Conservation (phyloP, 129 eudicot genomes). For the Lonicera japonica region DNA sequence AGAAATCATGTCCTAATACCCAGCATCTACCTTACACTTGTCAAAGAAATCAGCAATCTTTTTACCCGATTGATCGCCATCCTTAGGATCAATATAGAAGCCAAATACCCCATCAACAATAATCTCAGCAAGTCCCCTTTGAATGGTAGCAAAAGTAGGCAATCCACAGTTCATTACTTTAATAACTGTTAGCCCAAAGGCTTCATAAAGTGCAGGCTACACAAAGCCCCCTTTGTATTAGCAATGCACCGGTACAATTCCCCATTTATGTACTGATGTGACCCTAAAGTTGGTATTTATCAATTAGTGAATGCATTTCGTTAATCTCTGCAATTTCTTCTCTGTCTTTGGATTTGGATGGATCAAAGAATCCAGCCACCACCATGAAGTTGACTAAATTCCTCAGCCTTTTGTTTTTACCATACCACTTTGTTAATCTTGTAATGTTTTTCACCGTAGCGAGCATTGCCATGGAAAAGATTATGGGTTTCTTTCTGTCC, state of each 20-base stretch:
- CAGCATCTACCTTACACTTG: conserved; percentile 49
- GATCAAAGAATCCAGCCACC: conserved; percentile 85
- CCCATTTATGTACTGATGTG: conserved; percentile 64
- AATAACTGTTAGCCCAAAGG: conserved; percentile 78
- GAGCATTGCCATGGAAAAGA: conserved; percentile 88
- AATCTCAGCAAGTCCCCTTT: conserved; percentile 89
- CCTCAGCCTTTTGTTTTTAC: conserved; percentile 63
- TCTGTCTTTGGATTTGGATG: conserved; percentile 74
- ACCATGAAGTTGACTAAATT: conserved; percentile 71
- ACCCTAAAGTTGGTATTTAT: conserved; percentile 65
- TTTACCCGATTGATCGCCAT: conserved; percentile 70
- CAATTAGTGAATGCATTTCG: conserved; percentile 65
- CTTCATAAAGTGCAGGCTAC: conserved; percentile 91
- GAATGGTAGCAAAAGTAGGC: conserved; percentile 82
- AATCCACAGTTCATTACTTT: conserved; percentile 92
- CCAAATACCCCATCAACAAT: conserved; percentile 77
- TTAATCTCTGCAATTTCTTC: conserved; percentile 87
- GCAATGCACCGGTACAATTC: conserved; percentile 79
- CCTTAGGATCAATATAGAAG: conserved; percentile 63
- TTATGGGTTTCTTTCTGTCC: conserved; percentile 74
- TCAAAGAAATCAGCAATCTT: conserved; percentile 80
- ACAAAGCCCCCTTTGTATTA: conserved; percentile 86
- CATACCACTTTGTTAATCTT: conserved; percentile 74
- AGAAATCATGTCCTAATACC: conserved; percentile 54
- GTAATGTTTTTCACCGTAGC: conserved; percentile 84